These are phyloP conservation scores for Helichrysum umbraculigerum DNA, from an alignment of 129 eudicot genomes.

Conservation along the genomic window DNA sequence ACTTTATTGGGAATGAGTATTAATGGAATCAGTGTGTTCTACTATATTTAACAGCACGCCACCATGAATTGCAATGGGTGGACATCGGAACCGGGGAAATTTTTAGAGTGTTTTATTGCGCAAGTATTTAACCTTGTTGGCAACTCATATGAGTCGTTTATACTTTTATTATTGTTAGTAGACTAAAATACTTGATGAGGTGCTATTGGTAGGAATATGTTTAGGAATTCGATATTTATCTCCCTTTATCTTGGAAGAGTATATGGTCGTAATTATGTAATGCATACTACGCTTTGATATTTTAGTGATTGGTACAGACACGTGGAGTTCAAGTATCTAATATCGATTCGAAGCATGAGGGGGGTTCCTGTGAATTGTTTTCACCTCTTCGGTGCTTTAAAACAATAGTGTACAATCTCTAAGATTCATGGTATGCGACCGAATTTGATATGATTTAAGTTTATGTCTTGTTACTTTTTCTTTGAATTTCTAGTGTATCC, in stretches of 20 bases:
- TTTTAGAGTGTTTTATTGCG: too few relatives aligned
- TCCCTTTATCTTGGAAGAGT: not conserved
- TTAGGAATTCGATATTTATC: not conserved
- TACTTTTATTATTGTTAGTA: not conserved
- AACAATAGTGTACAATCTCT: not conserved
- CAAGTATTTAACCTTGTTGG: too few relatives aligned
- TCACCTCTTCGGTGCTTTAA: not conserved
- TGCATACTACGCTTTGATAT: not conserved
- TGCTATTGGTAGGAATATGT: not conserved
- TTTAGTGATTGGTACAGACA: not conserved
- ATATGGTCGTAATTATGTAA: conserved; percentile 5
- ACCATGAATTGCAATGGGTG: too few relatives aligned
- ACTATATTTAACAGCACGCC: too few relatives aligned
- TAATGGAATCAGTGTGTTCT: too few relatives aligned
- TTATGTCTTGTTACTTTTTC: not conserved
- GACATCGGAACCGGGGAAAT: too few relatives aligned
- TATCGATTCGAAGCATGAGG: not conserved
- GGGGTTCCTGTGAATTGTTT: not conserved
- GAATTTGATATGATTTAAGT: not conserved
- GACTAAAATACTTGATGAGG: not conserved
- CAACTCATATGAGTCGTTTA: not conserved
- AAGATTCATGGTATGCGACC: not conserved
- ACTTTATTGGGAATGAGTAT: too few relatives aligned
- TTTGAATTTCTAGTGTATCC: not conserved
- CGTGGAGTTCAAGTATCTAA: conserved; percentile 11